Evolutionary conservation across 2,329 filamentous ascomycete species (phyloP), one percentile per base, ranked within the genome.

Genomic region (Arthroderma sp.): DNA sequence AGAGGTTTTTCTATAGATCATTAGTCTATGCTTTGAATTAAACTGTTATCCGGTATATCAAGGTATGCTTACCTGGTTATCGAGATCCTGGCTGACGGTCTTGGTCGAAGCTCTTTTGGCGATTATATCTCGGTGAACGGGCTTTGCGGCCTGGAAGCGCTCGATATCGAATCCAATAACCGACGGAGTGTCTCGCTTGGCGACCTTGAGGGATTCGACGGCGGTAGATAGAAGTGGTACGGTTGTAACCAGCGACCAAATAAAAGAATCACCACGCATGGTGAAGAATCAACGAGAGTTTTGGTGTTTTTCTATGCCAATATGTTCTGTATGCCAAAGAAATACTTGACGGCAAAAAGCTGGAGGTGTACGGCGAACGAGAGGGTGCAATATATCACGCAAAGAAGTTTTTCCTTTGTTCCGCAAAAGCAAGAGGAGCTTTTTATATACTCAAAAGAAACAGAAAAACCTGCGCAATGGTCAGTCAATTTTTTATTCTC

Each of bases 91-190:
- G 35, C 69, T 67, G 5, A 81, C 70, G 0, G 75, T 77, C 54
- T 73, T 64, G 57, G 70, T 64, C 56, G 68, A 68, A 1, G 55
- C 35, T 31, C 51, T 55, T 56, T 71, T 72, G 61, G 75, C 69
- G 56, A 77, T 73, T 59, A 73, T 63, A 61, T 81, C 77, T 63
- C 76, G 73, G 23, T 66, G 63, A 15, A 78, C 59, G 1, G 77
- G 77, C 62, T 80, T 71, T 2, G 61, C 43, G 31, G 78, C 66
- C 58, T 74, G 62, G 59, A 71, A 74, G 43, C 79, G 75, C 61
- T 79, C 70, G 43, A 81, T 79, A 55, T 77, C 73, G 56, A 80
- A 70, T 13, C 73, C 66, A 19, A 81, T 68, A 13, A 79, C 78
- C 54, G 68, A 70, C 2, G 78, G 76, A n/a, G 57, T 56, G 54